Conservation (phyloP, 495 filamentous ascomycete species). For the Aspergillus kassunensis region DNA sequence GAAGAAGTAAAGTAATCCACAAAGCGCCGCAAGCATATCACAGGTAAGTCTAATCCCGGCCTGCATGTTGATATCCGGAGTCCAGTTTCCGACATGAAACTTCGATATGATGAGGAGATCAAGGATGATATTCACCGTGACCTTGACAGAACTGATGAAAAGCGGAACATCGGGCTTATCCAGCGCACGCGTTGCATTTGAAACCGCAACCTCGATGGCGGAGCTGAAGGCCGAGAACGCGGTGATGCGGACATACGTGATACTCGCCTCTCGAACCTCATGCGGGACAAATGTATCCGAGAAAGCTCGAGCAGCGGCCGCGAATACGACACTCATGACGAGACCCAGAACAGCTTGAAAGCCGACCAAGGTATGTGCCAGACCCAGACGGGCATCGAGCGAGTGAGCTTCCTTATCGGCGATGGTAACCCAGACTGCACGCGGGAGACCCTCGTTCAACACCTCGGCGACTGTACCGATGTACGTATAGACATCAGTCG, state of each 20-base stretch:
- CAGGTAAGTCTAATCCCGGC: conserved; percentile 50
- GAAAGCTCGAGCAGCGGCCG: conserved; percentile 49
- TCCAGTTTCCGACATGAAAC: conserved; percentile 54
- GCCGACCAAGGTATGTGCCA: conserved; percentile 62
- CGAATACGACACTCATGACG: conserved; percentile 60
- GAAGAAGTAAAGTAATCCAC: conserved; percentile 59
- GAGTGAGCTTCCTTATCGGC: conserved; percentile 58
- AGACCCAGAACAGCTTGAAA: conserved; percentile 54
- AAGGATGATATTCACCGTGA: conserved; percentile 63
- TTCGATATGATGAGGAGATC: conserved; percentile 67
- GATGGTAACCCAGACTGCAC: conserved; percentile 66
- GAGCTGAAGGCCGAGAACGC: conserved; percentile 58
- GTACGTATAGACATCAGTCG: conserved; percentile 62
- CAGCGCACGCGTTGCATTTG: conserved; percentile 57
- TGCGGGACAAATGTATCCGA: conserved; percentile 61
- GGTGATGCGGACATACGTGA: conserved; percentile 65
- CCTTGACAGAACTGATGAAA: conserved; percentile 60
- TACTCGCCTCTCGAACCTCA: conserved; percentile 48
- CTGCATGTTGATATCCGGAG: conserved; percentile 59
- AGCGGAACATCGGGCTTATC: conserved; percentile 72
- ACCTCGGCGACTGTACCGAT: conserved; percentile 64
- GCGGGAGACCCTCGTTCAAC: conserved; percentile 69
- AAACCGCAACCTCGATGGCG: conserved; percentile 61
- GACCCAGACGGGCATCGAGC: conserved; percentile 47
- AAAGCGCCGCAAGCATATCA: conserved; percentile 51